Percentiles rank a stretch among this genome's conserved stretches.
These are phyloP conservation scores for Osmozyma mogii DNA, from an alignment of 805 yeast genomes.

Conservation along the genomic window DNA sequence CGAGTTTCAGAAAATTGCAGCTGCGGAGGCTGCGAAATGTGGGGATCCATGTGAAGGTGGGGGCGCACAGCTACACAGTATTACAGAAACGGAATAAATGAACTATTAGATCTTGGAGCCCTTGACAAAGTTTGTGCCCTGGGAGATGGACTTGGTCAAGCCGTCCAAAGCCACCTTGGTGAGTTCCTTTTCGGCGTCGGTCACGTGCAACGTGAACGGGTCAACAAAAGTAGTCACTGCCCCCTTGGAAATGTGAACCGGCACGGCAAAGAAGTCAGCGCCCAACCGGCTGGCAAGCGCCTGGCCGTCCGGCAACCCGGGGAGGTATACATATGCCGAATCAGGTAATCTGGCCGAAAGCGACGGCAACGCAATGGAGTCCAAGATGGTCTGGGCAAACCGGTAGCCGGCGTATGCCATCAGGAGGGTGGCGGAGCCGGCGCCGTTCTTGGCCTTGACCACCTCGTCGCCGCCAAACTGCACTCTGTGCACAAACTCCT, in stretches of 20 bases:
- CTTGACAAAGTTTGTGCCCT: slow-evolving; percentile 33
- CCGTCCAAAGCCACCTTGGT: slow-evolving; percentile 32
- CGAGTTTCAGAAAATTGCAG: no score
- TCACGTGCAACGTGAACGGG: slow-evolving; percentile 26
- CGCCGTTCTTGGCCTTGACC: slow-evolving; percentile 16
- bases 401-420: slow-evolving; percentile 18
- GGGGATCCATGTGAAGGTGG: slow-evolving; percentile 2
- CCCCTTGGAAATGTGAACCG: slow-evolving; percentile 35
- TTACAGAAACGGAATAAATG: background rate
- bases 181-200: slow-evolving; percentile 24
- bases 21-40: slow-evolving; percentile 1
- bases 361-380: slow-evolving; percentile 4
- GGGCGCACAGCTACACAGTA: slow-evolving; percentile 1
- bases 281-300: no score
- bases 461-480: slow-evolving; percentile 17
- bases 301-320: background rate
- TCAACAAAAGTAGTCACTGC: slow-evolving; percentile 27
- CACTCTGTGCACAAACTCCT: slow-evolving; percentile 12
- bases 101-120: slow-evolving; percentile 25
- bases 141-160: slow-evolving; percentile 30
- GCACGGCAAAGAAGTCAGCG: no score
- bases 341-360: background rate
- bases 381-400: slow-evolving; percentile 11
- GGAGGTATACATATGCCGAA: background rate
- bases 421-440: slow-evolving; percentile 15